Conservation (phyloP, 371 early-diverging fungal species). For the Saksenaea oblongispora region DNA sequence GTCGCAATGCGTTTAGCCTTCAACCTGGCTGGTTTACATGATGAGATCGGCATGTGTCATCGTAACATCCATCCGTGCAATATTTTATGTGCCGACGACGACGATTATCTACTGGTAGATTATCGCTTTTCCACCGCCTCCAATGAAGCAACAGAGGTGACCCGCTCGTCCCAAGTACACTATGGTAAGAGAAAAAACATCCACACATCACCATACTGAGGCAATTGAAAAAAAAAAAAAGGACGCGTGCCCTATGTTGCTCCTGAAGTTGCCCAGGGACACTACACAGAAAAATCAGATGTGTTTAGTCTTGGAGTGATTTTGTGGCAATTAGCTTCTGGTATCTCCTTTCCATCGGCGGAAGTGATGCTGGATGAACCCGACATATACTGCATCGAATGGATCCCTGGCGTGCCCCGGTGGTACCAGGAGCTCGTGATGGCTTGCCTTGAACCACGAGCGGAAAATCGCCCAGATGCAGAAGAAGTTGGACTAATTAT, state of each 20-base stretch:
- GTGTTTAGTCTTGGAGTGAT: conserved; percentile 54
- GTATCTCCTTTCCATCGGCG: conserved; percentile 30
- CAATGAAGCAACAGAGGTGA: conserved; percentile 33
- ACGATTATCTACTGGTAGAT: conserved; percentile 39
- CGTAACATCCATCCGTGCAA: conserved; percentile 44
- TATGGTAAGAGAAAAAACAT: conserved; percentile 23
- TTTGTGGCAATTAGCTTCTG: conserved; percentile 55
- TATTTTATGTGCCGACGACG: conserved; percentile 33
- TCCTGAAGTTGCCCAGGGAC: conserved; percentile 47
- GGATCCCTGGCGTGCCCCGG: conserved; percentile 31
- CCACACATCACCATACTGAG: too few relatives aligned
- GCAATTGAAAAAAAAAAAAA: neutral
- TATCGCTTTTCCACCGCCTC: conserved; percentile 42
- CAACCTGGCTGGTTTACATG: conserved; percentile 39
- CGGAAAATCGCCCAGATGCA: conserved; percentile 30
- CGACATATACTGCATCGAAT: conserved; percentile 26
- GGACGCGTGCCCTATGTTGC: conserved; percentile 56
- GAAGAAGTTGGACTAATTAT: conserved; percentile 31
- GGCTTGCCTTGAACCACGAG: conserved; percentile 34
- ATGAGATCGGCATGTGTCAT: conserved; percentile 45
- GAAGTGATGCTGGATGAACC: conserved; percentile 25
- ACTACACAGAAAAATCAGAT: conserved; percentile 51
- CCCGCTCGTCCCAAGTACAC: conserved; percentile 28
- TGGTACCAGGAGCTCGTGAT: conserved; percentile 35
- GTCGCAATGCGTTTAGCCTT: conserved; percentile 35